Conservation (phyloP, 2,329 filamentous ascomycete species). For the Calonectria pteridis region DNA sequence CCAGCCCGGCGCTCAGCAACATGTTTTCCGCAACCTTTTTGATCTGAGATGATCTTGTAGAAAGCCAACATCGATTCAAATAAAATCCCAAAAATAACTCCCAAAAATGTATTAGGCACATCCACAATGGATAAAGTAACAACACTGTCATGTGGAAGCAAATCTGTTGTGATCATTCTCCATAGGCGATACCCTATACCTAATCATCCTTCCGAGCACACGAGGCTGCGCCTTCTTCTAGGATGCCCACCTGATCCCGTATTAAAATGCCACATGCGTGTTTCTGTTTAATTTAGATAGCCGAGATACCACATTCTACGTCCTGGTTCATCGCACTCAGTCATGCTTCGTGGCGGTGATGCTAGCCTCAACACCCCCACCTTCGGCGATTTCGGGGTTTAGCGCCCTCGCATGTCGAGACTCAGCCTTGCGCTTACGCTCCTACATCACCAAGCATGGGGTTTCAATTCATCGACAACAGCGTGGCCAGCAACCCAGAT, state of each 20-base stretch:
- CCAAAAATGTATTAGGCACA: neutral
- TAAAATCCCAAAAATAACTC: neutral
- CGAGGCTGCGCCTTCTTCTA: neutral
- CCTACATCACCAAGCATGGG: constrained; percentile 23
- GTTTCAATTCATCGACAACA: constrained; percentile 38
- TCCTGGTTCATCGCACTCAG: neutral
- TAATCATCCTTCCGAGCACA: neutral
- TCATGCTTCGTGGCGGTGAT: neutral
- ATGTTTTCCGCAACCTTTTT: too few relatives aligned
- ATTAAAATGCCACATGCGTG: too few relatives aligned
- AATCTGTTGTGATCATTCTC: too few relatives aligned
- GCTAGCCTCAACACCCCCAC: neutral
- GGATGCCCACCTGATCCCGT: neutral
- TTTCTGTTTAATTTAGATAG: too few relatives aligned
- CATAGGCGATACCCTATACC: neutral
- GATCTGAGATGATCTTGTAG: too few relatives aligned
- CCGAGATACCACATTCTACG: neutral
- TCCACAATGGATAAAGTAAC: neutral
- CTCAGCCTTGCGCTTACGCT: neutral
- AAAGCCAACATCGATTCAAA: neutral
- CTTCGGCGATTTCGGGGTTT: neutral
- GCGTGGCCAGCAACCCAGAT: constrained; percentile 8
- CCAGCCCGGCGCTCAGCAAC: too few relatives aligned
- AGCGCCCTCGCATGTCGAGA: neutral
- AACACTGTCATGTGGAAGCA: neutral